Conservation (phyloP, 2,329 filamentous ascomycete species). For the Phaeosphaeriaceae sp. region DNA sequence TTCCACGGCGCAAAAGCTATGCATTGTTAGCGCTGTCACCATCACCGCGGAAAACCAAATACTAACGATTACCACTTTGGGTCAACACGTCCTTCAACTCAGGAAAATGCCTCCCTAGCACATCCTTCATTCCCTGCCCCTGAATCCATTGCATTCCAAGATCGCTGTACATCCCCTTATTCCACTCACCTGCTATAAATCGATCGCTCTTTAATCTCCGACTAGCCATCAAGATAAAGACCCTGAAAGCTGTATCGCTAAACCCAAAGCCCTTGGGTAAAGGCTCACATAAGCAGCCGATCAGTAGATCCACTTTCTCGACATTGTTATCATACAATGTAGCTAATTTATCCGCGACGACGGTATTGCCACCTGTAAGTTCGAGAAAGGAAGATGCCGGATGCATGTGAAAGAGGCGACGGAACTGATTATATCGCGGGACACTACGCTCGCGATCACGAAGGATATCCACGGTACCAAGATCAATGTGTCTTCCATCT, state of each 20-base stretch:
- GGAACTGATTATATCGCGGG: conserved; percentile 55
- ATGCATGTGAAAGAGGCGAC: conserved; percentile 51
- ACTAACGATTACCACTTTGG: conserved; percentile 27
- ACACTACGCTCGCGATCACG: conserved; percentile 57
- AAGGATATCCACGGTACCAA: conserved; percentile 56
- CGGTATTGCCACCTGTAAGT: conserved; percentile 49
- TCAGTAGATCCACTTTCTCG: conserved; percentile 51
- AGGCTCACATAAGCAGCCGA: conserved; percentile 53
- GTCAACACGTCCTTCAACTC: conserved; percentile 43
- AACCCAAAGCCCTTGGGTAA: conserved; percentile 56
- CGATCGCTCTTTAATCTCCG: conserved; percentile 53
- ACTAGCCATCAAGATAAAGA: conserved; percentile 56
- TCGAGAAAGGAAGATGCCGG: conserved; percentile 48
- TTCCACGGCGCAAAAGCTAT: conserved; percentile 33
- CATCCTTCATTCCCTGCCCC: conserved; percentile 52
- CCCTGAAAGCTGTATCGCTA: conserved; percentile 56
- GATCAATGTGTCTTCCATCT: conserved; percentile 51
- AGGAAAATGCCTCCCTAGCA: conserved; percentile 54
- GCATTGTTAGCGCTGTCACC: conserved; percentile 2
- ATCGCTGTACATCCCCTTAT: conserved; percentile 49
- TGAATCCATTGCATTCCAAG: conserved; percentile 55
- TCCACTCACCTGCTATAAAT: conserved; percentile 53
- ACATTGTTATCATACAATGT: conserved; percentile 52
- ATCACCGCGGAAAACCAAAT: background rate
- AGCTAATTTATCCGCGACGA: conserved; percentile 46